Evolutionary conservation across 345 rosid species (phyloP).

Genomic region (Bruguiera sexangula): DNA sequence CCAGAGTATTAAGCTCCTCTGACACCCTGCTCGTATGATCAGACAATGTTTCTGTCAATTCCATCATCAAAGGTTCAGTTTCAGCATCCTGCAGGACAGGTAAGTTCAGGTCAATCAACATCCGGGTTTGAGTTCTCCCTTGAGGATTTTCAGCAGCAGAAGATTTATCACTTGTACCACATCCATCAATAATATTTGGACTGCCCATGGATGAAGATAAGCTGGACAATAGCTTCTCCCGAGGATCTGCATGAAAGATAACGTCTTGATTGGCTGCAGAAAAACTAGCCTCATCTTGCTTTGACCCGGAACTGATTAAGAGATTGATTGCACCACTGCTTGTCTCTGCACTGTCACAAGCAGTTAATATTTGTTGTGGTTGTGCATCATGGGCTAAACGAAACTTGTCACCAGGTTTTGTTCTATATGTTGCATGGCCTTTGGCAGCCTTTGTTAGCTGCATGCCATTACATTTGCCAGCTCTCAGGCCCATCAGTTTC

Average conservation of each 20-base stretch:
- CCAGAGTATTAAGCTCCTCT: neutral
- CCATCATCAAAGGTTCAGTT: slow-evolving; percentile 19
- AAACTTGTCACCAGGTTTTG: slow-evolving; percentile 27
- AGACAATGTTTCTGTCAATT: slow-evolving; percentile 8
- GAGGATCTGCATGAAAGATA: slow-evolving; percentile 28
- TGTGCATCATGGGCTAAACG: slow-evolving; percentile 27
- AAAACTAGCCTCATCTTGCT: slow-evolving; percentile 26
- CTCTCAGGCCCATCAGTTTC: neutral
- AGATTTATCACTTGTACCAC: slow-evolving; percentile 11
- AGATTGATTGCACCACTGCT: slow-evolving; percentile 33
- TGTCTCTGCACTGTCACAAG: slow-evolving; percentile 37
- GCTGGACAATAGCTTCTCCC: slow-evolving; percentile 34
- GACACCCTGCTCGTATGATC: slow-evolving; percentile 13
- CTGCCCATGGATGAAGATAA: slow-evolving; percentile 39
- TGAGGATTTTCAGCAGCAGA: slow-evolving; percentile 24
- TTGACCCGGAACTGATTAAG: slow-evolving; percentile 25
- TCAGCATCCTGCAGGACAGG: slow-evolving; percentile 41
- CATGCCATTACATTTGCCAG: slow-evolving; percentile 8
- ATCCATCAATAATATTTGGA: slow-evolving; percentile 34
- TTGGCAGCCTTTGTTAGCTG: slow-evolving; percentile 26
- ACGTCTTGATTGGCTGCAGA: slow-evolving; percentile 31
- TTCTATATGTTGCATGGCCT: slow-evolving; percentile 19
- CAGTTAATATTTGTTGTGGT: slow-evolving; percentile 24
- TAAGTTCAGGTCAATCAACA: slow-evolving; percentile 50
- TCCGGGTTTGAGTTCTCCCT: slow-evolving; percentile 24